Evolutionary conservation across 257 asterid species (phyloP).

Genomic region (Solanum okadae): DNA sequence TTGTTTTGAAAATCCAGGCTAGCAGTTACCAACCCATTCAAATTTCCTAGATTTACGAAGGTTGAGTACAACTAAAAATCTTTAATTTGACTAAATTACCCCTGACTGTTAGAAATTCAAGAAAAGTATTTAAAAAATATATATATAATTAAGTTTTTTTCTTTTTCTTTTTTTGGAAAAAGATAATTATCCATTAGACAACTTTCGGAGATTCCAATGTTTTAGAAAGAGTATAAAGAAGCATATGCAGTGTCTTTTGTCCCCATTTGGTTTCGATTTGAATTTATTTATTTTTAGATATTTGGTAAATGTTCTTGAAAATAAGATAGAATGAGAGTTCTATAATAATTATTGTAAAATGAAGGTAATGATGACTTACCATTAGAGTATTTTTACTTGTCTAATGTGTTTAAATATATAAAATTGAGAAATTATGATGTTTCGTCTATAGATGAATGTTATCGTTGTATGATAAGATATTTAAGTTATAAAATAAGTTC

Average conservation of each 20-base stretch:
- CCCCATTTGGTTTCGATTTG: neutral
- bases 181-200: neutral
- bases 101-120: neutral
- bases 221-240: neutral
- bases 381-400: too few species aligned
- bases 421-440: too few species aligned
- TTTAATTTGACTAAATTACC: neutral
- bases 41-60: neutral
- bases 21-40: constrained; percentile 1
- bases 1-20: neutral
- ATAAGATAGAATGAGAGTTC: neutral
- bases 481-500: too few species aligned
- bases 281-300: neutral
- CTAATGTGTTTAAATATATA: too few species aligned
- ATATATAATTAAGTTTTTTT: too few species aligned
- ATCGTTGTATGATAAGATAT: neutral
- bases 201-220: constrained; percentile 1
- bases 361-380: too few species aligned
- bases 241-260: neutral
- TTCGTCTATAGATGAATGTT: too few species aligned
- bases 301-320: neutral
- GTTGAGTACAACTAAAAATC: neutral
- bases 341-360: neutral
- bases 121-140: neutral
- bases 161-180: neutral